Percentiles rank a stretch among this genome's conserved stretches.
These are phyloP conservation scores for Phytophthora hybrid DNA, from an alignment of 352 stramenopile species.

Conservation along the genomic window DNA sequence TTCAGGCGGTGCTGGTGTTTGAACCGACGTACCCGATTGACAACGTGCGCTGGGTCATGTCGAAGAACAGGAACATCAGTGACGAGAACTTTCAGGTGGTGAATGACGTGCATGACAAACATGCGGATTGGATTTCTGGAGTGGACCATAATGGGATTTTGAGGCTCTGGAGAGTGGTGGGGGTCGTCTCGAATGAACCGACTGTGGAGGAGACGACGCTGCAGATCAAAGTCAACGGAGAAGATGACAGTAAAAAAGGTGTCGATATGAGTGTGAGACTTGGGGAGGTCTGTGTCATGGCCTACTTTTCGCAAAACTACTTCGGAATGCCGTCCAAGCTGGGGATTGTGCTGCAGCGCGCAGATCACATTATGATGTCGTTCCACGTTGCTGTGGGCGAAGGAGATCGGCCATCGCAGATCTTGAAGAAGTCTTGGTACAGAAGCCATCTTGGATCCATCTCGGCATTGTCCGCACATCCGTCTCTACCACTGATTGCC, in stretches of 20 bases:
- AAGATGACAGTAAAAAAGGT: slow-evolving; percentile 39
- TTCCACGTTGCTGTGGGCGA: slow-evolving; percentile 67
- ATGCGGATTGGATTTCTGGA: slow-evolving; percentile 81
- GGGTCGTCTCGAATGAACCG: slow-evolving; percentile 44
- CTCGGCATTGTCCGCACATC: slow-evolving; percentile 73
- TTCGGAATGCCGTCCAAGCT: slow-evolving; percentile 78
- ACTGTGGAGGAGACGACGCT: slow-evolving; percentile 67
- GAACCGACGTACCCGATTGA: slow-evolving; percentile 60
- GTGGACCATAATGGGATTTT: slow-evolving; percentile 73
- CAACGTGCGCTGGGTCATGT: slow-evolving; percentile 83
- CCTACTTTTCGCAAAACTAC: slow-evolving; percentile 83
- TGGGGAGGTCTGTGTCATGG: slow-evolving; percentile 76
- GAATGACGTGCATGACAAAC: slow-evolving; percentile 48
- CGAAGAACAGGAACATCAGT: slow-evolving; percentile 83
- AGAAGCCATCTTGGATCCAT: slow-evolving; percentile 76
- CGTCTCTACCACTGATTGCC: slow-evolving; percentile 77
- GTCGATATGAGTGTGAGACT: slow-evolving; percentile 30
- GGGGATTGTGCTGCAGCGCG: slow-evolving; percentile 77
- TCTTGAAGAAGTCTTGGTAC: slow-evolving; percentile 88
- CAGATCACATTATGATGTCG: slow-evolving; percentile 80
- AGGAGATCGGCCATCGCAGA: slow-evolving; percentile 46
- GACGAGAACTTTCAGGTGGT: slow-evolving; percentile 74
- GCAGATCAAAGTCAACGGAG: slow-evolving; percentile 76
- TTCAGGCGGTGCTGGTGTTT: slow-evolving; percentile 57
- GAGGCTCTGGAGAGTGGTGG: slow-evolving; percentile 70